These are phyloP conservation scores for Leccinum cinnamomeum DNA, from an alignment of 1,284 basidiomycete genomes.

Conservation along the genomic window DNA sequence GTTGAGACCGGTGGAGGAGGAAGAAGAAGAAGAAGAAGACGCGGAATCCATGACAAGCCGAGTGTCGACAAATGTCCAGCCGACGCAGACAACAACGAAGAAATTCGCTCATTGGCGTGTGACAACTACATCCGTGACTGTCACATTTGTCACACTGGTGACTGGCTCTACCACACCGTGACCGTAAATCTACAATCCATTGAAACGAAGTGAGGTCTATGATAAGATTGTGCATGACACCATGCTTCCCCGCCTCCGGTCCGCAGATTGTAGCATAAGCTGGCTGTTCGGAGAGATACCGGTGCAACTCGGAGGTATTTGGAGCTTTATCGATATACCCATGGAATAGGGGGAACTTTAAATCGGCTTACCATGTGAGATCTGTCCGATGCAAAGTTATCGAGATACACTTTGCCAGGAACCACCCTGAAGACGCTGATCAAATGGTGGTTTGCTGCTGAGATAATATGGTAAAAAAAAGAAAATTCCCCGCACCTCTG, in stretches of 20 bases:
- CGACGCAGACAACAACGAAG: slow-evolving; percentile 12
- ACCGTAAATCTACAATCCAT: slow-evolving; percentile 46
- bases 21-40: slow-evolving; percentile 24
- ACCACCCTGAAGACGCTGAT: slow-evolving; percentile 55
- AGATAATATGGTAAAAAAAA: slow-evolving; percentile 7
- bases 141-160: slow-evolving; percentile 18
- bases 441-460: slow-evolving; percentile 9
- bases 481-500: slow-evolving; percentile 43
- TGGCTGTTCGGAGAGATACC: slow-evolving; percentile 47
- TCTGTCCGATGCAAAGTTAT: slow-evolving; percentile 72
- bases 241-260: slow-evolving; percentile 38
- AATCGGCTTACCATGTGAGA: slow-evolving; percentile 64
- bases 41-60: slow-evolving; percentile 21
- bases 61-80: not conserved
- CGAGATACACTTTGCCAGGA: slow-evolving; percentile 49
- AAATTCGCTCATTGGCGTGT: slow-evolving; percentile 25
- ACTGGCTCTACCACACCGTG: too few relatives aligned
- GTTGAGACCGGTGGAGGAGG: slow-evolving; percentile 15
- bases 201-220: slow-evolving; percentile 47
- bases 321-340: slow-evolving; percentile 9
- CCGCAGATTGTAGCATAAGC: slow-evolving; percentile 55
- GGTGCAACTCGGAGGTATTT: slow-evolving; percentile 11
- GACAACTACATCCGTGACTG: slow-evolving; percentile 25
- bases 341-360: slow-evolving; percentile 11
- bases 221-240: slow-evolving; percentile 61